phyloP scores from a whole-genome alignment of 108 stramenopile genomes.

The Conticribra weissflogii region DNA sequence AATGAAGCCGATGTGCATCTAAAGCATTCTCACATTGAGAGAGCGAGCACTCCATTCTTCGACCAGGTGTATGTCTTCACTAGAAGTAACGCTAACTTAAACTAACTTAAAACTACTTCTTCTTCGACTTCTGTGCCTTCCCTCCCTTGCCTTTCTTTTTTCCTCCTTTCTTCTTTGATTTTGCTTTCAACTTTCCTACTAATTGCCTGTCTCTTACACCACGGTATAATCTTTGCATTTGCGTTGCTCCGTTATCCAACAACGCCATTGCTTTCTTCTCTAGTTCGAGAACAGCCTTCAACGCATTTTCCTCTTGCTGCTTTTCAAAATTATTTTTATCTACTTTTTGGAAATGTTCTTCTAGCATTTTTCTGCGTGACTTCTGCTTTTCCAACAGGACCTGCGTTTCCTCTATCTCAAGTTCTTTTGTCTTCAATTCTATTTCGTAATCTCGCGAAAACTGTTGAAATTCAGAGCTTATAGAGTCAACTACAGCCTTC shows the following conservation, averaged over 20 bases:
- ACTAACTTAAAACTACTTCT: not conserved
- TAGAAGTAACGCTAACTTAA: not conserved
- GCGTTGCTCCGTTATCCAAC: conserved; percentile 25
- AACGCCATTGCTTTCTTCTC: conserved; percentile 14
- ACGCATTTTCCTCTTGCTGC: conserved; percentile 32
- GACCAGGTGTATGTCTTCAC: too few relatives aligned
- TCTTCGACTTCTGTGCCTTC: conserved; percentile 2
- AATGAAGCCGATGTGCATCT: too few relatives aligned
- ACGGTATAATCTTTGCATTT: conserved; percentile 37
- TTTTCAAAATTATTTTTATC: conserved; percentile 31
- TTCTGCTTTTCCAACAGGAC: conserved; percentile 11
- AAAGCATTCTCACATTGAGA: too few relatives aligned
- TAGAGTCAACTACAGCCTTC: not conserved
- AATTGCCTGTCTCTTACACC: conserved; percentile 30
- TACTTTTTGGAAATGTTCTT: conserved; percentile 32
- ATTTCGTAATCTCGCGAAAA: conserved; percentile 1
- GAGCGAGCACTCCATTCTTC: too few relatives aligned
- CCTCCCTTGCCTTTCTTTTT: conserved; percentile 23
- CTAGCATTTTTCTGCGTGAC: conserved; percentile 9
- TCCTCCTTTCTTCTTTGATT: conserved; percentile 25
- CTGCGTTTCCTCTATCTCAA: conserved; percentile 14
- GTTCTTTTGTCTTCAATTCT: not conserved
- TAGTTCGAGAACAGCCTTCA: conserved; percentile 15
- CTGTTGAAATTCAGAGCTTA: conserved; percentile 10
- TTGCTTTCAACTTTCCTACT: conserved; percentile 25